A percentile compares a stretch with the other conserved stretches of the same genome.
Conservation (phyloP, 2,329 filamentous ascomycete genomes). For the Coniella lustricola region DNA sequence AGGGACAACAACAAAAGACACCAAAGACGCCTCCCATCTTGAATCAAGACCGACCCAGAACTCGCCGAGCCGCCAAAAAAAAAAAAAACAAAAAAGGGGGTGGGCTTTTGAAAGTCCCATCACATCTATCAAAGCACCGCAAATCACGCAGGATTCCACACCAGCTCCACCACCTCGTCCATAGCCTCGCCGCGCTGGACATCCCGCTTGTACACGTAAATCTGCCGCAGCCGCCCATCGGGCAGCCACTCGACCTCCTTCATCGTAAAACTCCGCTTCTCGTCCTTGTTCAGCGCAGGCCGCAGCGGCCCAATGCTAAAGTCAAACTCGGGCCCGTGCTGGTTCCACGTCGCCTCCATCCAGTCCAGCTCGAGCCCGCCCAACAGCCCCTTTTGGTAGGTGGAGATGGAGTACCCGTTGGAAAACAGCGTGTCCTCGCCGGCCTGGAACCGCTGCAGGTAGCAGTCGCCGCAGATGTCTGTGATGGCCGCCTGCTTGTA, state of each 20-base stretch:
- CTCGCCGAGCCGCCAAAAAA: too few relatives aligned
- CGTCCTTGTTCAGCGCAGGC: constrained; percentile 24
- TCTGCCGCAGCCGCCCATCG: constrained; percentile 41
- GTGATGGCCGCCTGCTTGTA: constrained; percentile 41
- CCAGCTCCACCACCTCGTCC: constrained; percentile 42
- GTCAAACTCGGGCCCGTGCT: constrained; percentile 40
- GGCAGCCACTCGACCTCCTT: constrained; percentile 33
- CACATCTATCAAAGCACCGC: too few relatives aligned
- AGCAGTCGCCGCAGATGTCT: constrained; percentile 50
- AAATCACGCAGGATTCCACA: constrained; percentile 29
- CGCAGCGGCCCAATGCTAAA: constrained; percentile 48
- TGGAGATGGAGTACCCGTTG: constrained; percentile 52
- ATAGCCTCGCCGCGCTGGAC: constrained; percentile 30
- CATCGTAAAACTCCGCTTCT: constrained; percentile 47
- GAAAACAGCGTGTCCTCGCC: constrained; percentile 42
- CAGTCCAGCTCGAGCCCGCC: constrained; percentile 28
- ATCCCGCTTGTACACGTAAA: constrained; percentile 42
- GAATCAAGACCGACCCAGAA: too few relatives aligned
- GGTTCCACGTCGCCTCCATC: constrained; percentile 48
- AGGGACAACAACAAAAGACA: too few relatives aligned
- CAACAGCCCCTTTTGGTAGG: constrained; percentile 35
- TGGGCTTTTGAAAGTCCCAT: too few relatives aligned
- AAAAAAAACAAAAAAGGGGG: too few relatives aligned
- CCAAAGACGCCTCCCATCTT: too few relatives aligned
- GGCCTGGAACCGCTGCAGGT: constrained; percentile 49